These are phyloP conservation scores for Penicillium pulvis DNA, from an alignment of 495 filamentous ascomycete species.

Conservation along the genomic window DNA sequence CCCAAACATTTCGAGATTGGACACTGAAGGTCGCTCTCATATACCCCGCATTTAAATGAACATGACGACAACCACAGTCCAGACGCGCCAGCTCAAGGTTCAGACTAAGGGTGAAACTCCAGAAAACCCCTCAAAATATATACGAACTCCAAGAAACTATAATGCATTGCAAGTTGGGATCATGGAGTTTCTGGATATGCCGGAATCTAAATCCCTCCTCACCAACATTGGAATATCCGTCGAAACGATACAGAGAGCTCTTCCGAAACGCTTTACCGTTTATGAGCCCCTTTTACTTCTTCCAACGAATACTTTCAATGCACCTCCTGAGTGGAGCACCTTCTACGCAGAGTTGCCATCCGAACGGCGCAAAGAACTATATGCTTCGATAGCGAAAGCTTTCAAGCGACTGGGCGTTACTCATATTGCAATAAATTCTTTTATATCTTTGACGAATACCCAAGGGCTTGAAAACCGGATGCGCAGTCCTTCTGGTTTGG, in stretches of 20 bases:
- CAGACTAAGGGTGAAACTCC: too few species aligned
- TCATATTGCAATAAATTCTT: conserved; percentile 73
- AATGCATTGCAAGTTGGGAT: conserved; percentile 36
- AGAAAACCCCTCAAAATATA: too few species aligned
- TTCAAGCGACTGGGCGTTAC: conserved; percentile 52
- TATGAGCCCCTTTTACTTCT: conserved; percentile 73
- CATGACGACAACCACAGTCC: not conserved
- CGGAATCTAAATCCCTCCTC: conserved; percentile 19
- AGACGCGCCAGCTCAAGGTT: not conserved
- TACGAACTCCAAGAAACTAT: too few species aligned
- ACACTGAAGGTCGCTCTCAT: not conserved
- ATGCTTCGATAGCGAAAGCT: conserved; percentile 45
- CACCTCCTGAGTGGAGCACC: conserved; percentile 44
- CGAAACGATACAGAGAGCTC: conserved; percentile 29
- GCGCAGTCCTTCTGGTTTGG: conserved; percentile 63
- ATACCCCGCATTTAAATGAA: not conserved
- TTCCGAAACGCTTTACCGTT: conserved; percentile 67
- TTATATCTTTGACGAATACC: conserved; percentile 50
- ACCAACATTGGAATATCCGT: conserved; percentile 14
- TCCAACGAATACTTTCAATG: conserved; percentile 58
- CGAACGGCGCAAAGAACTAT: conserved; percentile 47
- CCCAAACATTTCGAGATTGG: not conserved
- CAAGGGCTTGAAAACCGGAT: conserved; percentile 59
- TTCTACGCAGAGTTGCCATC: conserved; percentile 37
- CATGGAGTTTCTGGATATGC: conserved; percentile 28